Conservation (phyloP, 352 stramenopile species). For the Phytophthora niederhauseri region DNA sequence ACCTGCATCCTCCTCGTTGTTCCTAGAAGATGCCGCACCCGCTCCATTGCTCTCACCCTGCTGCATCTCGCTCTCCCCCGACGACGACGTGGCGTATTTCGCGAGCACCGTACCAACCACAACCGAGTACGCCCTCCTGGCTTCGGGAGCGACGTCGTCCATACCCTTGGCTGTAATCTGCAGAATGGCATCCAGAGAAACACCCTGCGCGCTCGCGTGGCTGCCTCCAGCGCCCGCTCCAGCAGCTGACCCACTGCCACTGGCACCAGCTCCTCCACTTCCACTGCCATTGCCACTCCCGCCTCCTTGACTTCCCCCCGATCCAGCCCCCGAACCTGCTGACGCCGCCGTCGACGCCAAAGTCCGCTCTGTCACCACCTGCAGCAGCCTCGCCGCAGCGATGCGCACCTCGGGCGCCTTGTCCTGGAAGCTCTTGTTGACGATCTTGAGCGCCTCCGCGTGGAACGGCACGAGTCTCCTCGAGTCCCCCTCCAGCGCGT, state of each 20-base stretch:
- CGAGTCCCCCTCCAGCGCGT: constrained; percentile 53
- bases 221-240: constrained; percentile 22
- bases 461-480: constrained; percentile 53
- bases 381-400: constrained; percentile 62
- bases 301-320: constrained; percentile 16
- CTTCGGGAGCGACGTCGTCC: constrained; percentile 72
- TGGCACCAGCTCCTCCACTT: constrained; percentile 19
- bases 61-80: constrained; percentile 54
- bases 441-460: constrained; percentile 75
- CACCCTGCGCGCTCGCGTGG: constrained; percentile 28
- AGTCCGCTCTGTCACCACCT: constrained; percentile 65
- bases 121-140: constrained; percentile 61
- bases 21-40: constrained; percentile 16
- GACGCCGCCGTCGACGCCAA: constrained; percentile 26
- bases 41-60: constrained; percentile 16
- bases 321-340: constrained; percentile 15
- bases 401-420: constrained; percentile 78
- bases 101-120: constrained; percentile 81
- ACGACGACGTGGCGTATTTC: constrained; percentile 65
- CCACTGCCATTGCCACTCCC: constrained; percentile 31
- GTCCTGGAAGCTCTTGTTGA: constrained; percentile 71
- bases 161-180: constrained; percentile 76
- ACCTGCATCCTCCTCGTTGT: constrained; percentile 41
- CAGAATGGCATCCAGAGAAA: constrained; percentile 76
- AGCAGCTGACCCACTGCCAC: constrained; percentile 17